phyloP scores from a whole-genome alignment of 2,329 filamentous ascomycete genomes.

The Ophiostoma himal-ulmi region DNA sequence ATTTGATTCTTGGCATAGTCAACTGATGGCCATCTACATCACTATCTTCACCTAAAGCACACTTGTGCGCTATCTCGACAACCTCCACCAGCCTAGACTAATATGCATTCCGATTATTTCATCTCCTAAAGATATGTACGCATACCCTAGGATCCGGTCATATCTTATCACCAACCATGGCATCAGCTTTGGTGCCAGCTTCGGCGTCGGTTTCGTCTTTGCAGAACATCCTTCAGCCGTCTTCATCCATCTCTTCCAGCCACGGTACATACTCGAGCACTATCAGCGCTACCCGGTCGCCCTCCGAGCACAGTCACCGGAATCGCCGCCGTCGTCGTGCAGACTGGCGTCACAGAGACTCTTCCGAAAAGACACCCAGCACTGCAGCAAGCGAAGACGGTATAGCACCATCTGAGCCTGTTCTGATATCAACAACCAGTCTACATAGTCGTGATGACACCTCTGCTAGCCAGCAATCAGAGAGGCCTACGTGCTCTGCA shows the following conservation, averaged over 20 bases:
- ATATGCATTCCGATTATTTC: not conserved
- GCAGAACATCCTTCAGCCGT: not conserved
- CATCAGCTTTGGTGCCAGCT: not conserved
- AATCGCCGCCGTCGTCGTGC: not conserved
- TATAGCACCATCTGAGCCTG: slow-evolving; percentile 20
- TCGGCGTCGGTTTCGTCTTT: not conserved
- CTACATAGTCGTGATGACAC: not conserved
- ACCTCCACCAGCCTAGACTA: not conserved
- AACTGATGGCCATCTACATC: not conserved
- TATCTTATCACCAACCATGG: not conserved
- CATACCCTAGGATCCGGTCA: not conserved
- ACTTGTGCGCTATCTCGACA: not conserved
- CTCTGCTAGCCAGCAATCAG: not conserved
- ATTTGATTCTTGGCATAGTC: too few species aligned
- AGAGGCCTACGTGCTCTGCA: not conserved
- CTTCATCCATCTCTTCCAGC: not conserved
- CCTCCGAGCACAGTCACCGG: not conserved
- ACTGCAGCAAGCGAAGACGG: slow-evolving; percentile 22
- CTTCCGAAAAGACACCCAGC: slow-evolving; percentile 26
- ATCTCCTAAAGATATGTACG: not conserved
- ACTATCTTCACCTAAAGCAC: not conserved
- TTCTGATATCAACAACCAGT: not conserved
- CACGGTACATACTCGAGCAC: not conserved
- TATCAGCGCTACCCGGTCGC: not conserved
- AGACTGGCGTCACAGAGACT: slow-evolving; percentile 26